Evolutionary conservation across 768 basidiomycete genomes (phyloP).

Genomic region (Cystobasidium onofrii): DNA sequence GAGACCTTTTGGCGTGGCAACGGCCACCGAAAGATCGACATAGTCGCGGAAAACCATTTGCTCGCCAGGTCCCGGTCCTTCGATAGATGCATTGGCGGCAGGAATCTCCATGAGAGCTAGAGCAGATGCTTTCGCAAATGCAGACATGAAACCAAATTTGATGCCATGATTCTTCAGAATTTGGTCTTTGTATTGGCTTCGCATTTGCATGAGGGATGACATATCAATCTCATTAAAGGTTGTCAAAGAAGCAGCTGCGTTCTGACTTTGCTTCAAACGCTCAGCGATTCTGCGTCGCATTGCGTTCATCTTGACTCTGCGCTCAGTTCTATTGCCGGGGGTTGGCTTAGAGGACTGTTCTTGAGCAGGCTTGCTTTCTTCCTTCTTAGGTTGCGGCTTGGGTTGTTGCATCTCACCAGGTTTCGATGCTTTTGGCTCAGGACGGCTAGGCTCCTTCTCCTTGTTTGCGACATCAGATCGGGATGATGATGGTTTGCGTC

Average conservation of each 20-base stretch:
- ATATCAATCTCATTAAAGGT: slow-evolving; percentile 99
- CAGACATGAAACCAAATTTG: slow-evolving; percentile 97
- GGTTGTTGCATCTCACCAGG: slow-evolving; percentile 33
- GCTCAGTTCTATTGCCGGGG: slow-evolving; percentile 33
- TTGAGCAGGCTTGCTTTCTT: slow-evolving; percentile 44
- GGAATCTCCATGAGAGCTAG: slow-evolving; percentile 86
- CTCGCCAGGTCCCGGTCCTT: slow-evolving; percentile 56
- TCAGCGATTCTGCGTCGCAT: slow-evolving; percentile 97
- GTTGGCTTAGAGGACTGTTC: slow-evolving; percentile 44
- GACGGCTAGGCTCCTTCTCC: slow-evolving; percentile 43
- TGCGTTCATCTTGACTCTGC: slow-evolving; percentile 82
- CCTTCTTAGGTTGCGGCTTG: slow-evolving; percentile 42
- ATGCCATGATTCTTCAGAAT: slow-evolving; percentile 84
- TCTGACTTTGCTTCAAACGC: slow-evolving; percentile 95
- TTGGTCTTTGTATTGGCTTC: slow-evolving; percentile 84
- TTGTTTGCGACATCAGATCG: slow-evolving; percentile 35
- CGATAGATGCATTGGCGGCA: slow-evolving; percentile 85
- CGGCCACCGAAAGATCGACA: slow-evolving; percentile 89
- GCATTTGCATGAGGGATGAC: slow-evolving; percentile 87
- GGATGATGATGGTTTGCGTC: slow-evolving; percentile 30
- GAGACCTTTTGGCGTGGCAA: slow-evolving; percentile 92
- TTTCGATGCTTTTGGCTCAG: slow-evolving; percentile 38
- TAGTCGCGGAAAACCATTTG: slow-evolving; percentile 87
- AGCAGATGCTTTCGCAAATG: slow-evolving; percentile 77
- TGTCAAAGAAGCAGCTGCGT: slow-evolving; percentile 88